phyloP scores from a whole-genome alignment of 164 flowering plant genomes.

The Cinnamomum chago region DNA sequence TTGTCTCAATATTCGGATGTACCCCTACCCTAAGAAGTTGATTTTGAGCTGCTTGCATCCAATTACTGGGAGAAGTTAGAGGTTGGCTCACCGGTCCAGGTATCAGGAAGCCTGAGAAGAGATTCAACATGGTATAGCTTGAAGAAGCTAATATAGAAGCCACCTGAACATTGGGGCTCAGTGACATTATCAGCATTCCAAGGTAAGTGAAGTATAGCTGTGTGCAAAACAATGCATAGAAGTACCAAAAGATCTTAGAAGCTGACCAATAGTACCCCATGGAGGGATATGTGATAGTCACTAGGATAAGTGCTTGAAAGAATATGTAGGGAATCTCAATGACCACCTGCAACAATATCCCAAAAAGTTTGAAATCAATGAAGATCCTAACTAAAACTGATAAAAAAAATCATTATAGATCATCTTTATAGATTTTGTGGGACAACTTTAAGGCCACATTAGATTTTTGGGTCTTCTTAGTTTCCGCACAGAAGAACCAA shows the following conservation, averaged over 20 bases:
- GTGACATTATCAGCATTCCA: constrained; percentile 36
- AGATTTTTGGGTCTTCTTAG: no score
- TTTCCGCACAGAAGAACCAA: no score
- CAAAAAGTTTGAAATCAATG: no score
- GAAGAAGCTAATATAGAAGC: constrained; percentile 32
- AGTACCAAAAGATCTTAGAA: constrained; percentile 36
- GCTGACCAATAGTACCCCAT: constrained; percentile 32
- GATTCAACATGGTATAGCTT: constrained; percentile 34
- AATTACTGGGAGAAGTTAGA: no score
- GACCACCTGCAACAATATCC: constrained; percentile 24
- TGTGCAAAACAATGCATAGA: constrained; percentile 29
- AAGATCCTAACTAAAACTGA: no score
- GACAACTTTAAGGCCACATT: no score
- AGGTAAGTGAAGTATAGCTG: constrained; percentile 31
- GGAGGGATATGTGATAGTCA: constrained; percentile 34
- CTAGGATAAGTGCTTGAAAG: constrained; percentile 27
- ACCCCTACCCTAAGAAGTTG: no score
- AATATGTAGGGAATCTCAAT: constrained; percentile 38
- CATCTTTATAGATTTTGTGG: no score
- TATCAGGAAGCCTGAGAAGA: constrained; percentile 48
- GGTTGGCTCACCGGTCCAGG: constrained; percentile 38
- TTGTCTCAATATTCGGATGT: no score
- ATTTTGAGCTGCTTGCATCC: no score
- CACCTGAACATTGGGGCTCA: constrained; percentile 31
- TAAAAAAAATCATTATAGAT: no score